phyloP scores from a whole-genome alignment of 2,329 filamentous ascomycete species.

The Periglandula ipomoeae region DNA sequence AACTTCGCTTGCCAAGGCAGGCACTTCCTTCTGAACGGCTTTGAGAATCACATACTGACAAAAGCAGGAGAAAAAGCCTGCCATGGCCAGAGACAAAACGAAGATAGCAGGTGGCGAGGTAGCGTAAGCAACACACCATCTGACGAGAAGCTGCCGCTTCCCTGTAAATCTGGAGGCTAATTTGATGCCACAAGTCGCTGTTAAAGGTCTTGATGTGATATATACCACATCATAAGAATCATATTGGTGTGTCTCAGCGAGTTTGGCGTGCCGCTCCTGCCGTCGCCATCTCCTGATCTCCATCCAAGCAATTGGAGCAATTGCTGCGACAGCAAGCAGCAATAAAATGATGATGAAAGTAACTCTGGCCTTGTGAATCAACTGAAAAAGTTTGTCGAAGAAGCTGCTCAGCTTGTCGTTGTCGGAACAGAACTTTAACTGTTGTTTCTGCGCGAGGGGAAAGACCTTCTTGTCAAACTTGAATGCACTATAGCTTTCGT shows the following conservation, averaged over 20 bases:
- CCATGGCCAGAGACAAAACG: constrained; percentile 70
- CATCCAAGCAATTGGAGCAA: constrained; percentile 69
- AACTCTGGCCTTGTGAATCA: constrained; percentile 60
- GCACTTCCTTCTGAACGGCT: constrained; percentile 65
- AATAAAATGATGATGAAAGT: constrained; percentile 69
- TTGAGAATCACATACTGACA: constrained; percentile 75
- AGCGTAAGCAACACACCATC: constrained; percentile 82
- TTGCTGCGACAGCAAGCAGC: constrained; percentile 61
- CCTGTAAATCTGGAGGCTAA: constrained; percentile 55
- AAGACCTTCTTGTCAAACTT: constrained; percentile 70
- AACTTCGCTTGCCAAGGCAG: constrained; percentile 64
- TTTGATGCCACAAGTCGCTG: constrained; percentile 62
- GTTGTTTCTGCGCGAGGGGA: constrained; percentile 73
- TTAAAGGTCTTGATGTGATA: constrained; percentile 72
- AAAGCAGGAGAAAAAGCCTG: constrained; percentile 72
- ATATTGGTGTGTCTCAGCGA: constrained; percentile 56
- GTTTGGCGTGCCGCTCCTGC: constrained; percentile 59
- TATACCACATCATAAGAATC: constrained; percentile 86
- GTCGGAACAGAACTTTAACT: constrained; percentile 79
- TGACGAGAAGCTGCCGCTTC: constrained; percentile 60
- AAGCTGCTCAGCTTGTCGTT: constrained; percentile 76
- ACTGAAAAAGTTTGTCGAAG: constrained; percentile 61
- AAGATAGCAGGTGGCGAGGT: constrained; percentile 81
- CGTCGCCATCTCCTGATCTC: constrained; percentile 70
- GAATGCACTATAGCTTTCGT: constrained; percentile 62